phyloP scores from a whole-genome alignment of 805 yeast species.

The Candida hungchunana region DNA sequence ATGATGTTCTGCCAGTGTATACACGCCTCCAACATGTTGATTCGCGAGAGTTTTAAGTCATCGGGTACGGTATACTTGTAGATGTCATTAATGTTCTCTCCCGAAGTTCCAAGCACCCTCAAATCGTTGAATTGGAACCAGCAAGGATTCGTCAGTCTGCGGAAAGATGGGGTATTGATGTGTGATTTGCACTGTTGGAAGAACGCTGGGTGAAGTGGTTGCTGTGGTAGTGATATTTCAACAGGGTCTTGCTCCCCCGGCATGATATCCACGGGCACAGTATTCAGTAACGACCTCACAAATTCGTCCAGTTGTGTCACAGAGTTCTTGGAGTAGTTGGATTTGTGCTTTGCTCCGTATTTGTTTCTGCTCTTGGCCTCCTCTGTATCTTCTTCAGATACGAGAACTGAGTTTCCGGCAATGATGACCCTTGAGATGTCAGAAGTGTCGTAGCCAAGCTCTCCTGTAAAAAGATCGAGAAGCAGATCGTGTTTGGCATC shows the following conservation, averaged over 20 bases:
- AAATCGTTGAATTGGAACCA: constrained; percentile 59
- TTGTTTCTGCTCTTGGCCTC: constrained; percentile 28
- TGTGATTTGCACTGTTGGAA: constrained; percentile 45
- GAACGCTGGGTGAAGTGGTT: constrained; percentile 76
- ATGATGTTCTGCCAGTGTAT: constrained; percentile 80
- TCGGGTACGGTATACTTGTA: constrained; percentile 55
- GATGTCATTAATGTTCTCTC: constrained; percentile 81
- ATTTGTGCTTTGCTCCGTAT: constrained; percentile 47
- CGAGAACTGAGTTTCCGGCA: constrained; percentile 64
- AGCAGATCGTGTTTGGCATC: constrained; percentile 50
- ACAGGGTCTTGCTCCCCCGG: constrained; percentile 88
- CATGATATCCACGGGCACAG: constrained; percentile 70
- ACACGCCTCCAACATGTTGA: constrained; percentile 60
- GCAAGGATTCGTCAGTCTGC: constrained; percentile 63
- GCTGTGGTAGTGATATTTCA: constrained; percentile 84
- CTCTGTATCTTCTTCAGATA: constrained; percentile 12
- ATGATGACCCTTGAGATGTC: constrained; percentile 51
- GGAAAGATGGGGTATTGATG: constrained; percentile 35
- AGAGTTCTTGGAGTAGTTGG: constrained; percentile 46
- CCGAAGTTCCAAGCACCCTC: constrained; percentile 68
- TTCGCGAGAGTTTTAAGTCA: constrained; percentile 32
- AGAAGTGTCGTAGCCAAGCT: constrained; percentile 40
- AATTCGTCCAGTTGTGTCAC: constrained; percentile 55
- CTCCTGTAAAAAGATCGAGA: constrained; percentile 69
- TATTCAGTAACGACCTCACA: constrained; percentile 48